phyloP scores from a whole-genome alignment of 2,329 filamentous ascomycete species.

The Drechslerella stenobrocha region DNA sequence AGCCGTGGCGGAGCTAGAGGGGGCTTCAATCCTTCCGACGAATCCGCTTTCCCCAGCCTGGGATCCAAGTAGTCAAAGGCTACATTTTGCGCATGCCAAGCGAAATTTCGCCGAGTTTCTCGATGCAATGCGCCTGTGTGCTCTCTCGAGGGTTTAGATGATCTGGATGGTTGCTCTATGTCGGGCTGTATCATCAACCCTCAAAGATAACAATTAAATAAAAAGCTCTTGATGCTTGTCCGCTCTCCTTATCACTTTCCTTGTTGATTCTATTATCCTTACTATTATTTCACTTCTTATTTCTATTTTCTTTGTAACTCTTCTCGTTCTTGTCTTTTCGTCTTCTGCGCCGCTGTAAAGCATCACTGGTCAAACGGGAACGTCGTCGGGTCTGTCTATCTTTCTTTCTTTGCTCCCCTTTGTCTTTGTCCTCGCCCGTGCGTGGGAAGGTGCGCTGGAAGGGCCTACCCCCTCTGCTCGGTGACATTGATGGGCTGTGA shows the following conservation, averaged over 20 bases:
- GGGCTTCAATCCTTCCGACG: slow-evolving; percentile 60
- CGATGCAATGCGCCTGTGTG: no score
- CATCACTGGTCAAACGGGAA: slow-evolving; percentile 8
- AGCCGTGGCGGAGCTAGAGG: slow-evolving; percentile 54
- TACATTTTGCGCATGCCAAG: background rate
- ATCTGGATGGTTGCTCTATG: slow-evolving; percentile 23
- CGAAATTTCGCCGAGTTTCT: background rate
- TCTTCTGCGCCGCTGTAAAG: background rate
- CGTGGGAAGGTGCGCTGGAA: no score
- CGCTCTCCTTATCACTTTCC: background rate
- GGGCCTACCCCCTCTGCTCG: background rate
- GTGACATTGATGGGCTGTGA: no score
- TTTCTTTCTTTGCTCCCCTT: background rate
- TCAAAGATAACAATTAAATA: no score
- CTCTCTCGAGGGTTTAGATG: slow-evolving; percentile 17
- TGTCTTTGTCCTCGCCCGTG: background rate
- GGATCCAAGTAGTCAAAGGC: slow-evolving; percentile 55
- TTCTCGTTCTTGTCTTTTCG: background rate
- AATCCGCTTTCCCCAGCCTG: slow-evolving; percentile 62
- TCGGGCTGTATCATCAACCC: slow-evolving; percentile 29
- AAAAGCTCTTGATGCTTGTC: slow-evolving; percentile 24
- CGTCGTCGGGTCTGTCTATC: slow-evolving; percentile 1
- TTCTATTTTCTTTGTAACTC: background rate
- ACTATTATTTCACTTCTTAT: no score
- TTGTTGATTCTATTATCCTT: background rate